phyloP scores from a whole-genome alignment of 2,329 filamentous ascomycete genomes.

The Camillea tinctor region DNA sequence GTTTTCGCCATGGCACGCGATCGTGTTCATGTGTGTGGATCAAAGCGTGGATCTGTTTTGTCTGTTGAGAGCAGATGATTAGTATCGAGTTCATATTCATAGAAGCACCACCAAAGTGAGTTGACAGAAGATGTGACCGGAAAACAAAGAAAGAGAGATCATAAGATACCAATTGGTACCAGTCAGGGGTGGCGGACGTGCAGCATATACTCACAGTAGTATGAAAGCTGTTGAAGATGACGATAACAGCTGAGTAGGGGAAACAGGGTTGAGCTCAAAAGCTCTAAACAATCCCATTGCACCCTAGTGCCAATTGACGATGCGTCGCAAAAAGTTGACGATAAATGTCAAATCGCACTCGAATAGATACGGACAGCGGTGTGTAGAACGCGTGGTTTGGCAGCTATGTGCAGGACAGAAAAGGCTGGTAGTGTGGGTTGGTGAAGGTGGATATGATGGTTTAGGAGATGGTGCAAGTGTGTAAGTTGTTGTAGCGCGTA shows the following conservation, averaged over 20 bases:
- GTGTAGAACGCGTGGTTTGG: background rate
- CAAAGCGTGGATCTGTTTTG: background rate
- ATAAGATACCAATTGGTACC: background rate
- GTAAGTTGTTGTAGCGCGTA: background rate
- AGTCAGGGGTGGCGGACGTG: background rate
- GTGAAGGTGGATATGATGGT: background rate
- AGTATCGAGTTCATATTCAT: background rate
- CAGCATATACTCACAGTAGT: background rate
- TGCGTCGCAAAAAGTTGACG: background rate
- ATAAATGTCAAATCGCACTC: background rate
- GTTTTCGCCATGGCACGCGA: conserved; percentile 39
- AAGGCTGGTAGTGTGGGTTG: background rate
- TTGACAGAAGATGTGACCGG: too few relatives aligned
- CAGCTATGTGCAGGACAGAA: background rate
- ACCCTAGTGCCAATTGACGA: background rate
- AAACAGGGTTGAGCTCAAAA: background rate
- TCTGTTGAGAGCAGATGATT: background rate
- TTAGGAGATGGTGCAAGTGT: background rate
- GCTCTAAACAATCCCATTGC: background rate
- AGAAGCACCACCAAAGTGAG: background rate
- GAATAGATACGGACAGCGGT: background rate
- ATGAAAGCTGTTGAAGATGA: background rate
- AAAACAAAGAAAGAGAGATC: background rate
- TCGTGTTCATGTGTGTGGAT: background rate
- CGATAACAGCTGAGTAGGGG: background rate